Evolutionary conservation across 1,139 yeast species (phyloP).

Genomic region (Taphrina betulina): DNA sequence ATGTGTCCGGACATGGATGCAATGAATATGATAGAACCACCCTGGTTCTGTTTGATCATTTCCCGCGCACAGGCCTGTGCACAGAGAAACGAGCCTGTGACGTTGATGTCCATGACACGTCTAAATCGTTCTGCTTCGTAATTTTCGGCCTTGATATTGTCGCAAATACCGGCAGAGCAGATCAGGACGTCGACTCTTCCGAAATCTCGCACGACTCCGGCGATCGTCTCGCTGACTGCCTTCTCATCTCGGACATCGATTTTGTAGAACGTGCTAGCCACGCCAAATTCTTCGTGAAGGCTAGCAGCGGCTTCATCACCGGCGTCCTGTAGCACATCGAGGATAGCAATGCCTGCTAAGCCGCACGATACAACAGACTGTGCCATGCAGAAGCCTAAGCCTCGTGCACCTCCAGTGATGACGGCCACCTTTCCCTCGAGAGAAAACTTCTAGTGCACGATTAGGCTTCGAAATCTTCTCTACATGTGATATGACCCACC

Average conservation of each 20-base stretch:
- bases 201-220: constrained; percentile 44
- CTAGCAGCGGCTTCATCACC: constrained; percentile 31
- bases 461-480: background rate
- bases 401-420: constrained; percentile 84
- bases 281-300: constrained; percentile 27
- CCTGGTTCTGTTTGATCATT: constrained; percentile 63
- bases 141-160: constrained; percentile 53
- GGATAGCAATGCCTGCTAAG: constrained; percentile 57
- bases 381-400: constrained; percentile 82
- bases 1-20: constrained; percentile 90
- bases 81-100: constrained; percentile 74
- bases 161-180: constrained; percentile 58
- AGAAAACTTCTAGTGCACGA: constrained; percentile 45
- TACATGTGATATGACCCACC: constrained; percentile 15
- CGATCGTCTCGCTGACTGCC: constrained; percentile 33
- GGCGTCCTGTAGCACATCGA: constrained; percentile 31
- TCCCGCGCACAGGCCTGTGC: constrained; percentile 69
- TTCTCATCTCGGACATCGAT: constrained; percentile 32
- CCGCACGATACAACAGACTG: constrained; percentile 88
- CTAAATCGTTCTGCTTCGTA: constrained; percentile 71
- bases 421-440: constrained; percentile 82
- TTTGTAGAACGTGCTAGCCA: constrained; percentile 26
- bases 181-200: constrained; percentile 62
- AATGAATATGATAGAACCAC: constrained; percentile 76
- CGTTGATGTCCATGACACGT: constrained; percentile 65